Base-by-base conservation (phyloP, 495 filamentous ascomycete genomes). In the Penicillium flavigenum region DNA sequence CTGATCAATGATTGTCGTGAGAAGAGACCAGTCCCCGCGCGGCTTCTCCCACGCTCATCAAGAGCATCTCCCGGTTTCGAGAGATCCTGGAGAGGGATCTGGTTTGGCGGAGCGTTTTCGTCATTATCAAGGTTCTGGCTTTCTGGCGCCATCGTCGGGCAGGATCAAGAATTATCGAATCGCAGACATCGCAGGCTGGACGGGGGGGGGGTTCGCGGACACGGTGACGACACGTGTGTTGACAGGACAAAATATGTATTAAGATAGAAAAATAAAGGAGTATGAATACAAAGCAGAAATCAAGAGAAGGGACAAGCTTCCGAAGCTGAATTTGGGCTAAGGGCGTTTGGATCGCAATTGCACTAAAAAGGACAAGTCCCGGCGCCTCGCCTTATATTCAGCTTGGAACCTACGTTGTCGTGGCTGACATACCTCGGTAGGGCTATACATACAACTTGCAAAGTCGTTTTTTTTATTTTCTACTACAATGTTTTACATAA, bases 11-110 rank as follows among this genome's bases (percentile, higher is more conserved):
- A 75, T 20, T 64, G 71, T 57, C 74, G 64, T 16, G 72, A 69
- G 17, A 73, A 68, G 38, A 76, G 57, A 51, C 72, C 63, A 56
- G 62, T 64, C 53, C 75, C 68, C 26, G 58, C 65, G 50, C 64
- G 61, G 52, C 63, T 62, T 62, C 67, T 62, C 8, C 67, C 67
- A 47, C 66, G 63, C 26, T 75, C 58, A 46, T 70, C 59, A 47
- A 64, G 48, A 50, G 49, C 38, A 53, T 58, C 51, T 57, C 81
- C 82, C 45, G 81, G 75, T 52, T 83, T 80, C 31, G 85, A 84
- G 47, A 96, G 85, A 70, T 96, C 86, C 69, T 88, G 88, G 47
- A 97, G 77, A 47, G 92, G 91, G 72, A 96, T 96, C 42, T 90
- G 87, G 48, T 81, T 74, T 32, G 82, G 70, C 39, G 80, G 60